Evolutionary conservation across 1,139 yeast species (phyloP).

Genomic region (Eremothecium gossypii): DNA sequence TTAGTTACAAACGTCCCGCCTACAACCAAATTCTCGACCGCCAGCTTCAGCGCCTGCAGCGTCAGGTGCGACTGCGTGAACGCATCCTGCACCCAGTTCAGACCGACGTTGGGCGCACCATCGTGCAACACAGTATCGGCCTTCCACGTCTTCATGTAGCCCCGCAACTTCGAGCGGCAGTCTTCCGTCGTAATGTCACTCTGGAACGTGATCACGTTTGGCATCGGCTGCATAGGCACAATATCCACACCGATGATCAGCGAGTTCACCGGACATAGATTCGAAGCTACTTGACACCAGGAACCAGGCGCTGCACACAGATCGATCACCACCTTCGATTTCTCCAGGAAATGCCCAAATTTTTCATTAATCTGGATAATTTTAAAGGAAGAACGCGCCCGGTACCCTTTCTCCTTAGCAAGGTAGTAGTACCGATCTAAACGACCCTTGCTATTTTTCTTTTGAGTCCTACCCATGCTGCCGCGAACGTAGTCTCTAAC

Average conservation of each 20-base stretch:
- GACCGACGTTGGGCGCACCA: slow-evolving; percentile 99
- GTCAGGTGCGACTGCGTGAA: slow-evolving; percentile 95
- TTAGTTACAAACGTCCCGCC: slow-evolving; percentile 98
- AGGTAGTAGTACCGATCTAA: slow-evolving; percentile 91
- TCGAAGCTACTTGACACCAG: slow-evolving; percentile 98
- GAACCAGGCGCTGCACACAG: slow-evolving; percentile 99
- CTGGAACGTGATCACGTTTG: slow-evolving; percentile 89
- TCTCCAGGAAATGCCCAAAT: slow-evolving; percentile 88
- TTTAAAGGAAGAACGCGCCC: slow-evolving; percentile 98
- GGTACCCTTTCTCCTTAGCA: slow-evolving; percentile 94
- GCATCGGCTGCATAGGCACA: slow-evolving; percentile 91
- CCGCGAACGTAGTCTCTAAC: no score
- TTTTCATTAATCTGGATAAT: slow-evolving; percentile 92
- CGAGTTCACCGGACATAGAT: slow-evolving; percentile 84
- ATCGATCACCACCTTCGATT: slow-evolving; percentile 95
- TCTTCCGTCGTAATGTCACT: slow-evolving; percentile 97
- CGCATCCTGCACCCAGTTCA: slow-evolving; percentile 99
- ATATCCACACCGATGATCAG: slow-evolving; percentile 95
- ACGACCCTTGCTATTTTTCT: slow-evolving; percentile 98
- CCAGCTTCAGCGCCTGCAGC: slow-evolving; percentile 82
- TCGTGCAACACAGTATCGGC: slow-evolving; percentile 97
- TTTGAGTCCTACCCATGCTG: slow-evolving; percentile 82
- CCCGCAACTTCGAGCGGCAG: slow-evolving; percentile 86
- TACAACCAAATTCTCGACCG: slow-evolving; percentile 83
- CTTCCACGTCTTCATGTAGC: slow-evolving; percentile 97